Percentiles rank a stretch among this genome's conserved stretches.
Conservation (phyloP, 768 basidiomycete species). For the Cubamyces sp. region DNA sequence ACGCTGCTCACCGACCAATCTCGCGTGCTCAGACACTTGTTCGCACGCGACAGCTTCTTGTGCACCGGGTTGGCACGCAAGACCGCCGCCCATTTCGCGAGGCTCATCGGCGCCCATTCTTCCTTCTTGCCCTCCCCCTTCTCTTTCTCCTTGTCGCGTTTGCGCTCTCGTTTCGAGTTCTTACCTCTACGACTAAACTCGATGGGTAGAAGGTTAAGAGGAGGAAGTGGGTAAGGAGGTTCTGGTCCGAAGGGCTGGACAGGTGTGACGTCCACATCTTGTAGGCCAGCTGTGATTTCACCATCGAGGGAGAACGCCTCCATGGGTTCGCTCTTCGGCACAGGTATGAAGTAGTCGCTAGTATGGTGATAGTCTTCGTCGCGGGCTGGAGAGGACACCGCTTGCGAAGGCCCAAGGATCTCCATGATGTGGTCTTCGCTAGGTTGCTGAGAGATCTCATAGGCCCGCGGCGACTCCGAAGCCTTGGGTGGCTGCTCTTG, state of each 20-base stretch:
- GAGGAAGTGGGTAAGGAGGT: conserved; percentile 57
- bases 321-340: background rate
- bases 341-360: conserved; percentile 21
- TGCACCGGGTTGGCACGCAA: conserved; percentile 78
- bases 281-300: conserved; percentile 1
- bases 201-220: conserved; percentile 54
- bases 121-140: conserved; percentile 52
- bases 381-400: background rate
- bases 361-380: conserved; percentile 1
- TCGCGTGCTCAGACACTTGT: conserved; percentile 76
- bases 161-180: conserved; percentile 48
- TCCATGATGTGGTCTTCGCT: conserved; percentile 22
- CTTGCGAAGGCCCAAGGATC: conserved; percentile 13
- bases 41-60: conserved; percentile 67
- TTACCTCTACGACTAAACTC: conserved; percentile 58
- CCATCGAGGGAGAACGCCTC: conserved; percentile 8
- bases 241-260: conserved; percentile 36
- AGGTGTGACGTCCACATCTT: background rate
- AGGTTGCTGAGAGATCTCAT: conserved; percentile 6
- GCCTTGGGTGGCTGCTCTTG: background rate
- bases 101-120: conserved; percentile 62
- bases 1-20: conserved; percentile 78
- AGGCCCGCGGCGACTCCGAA: conserved; percentile 1
- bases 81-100: conserved; percentile 62
- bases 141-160: conserved; percentile 55